These are phyloP conservation scores for Sextonia rubra DNA, from an alignment of 164 flowering plant genomes.

Conservation along the genomic window DNA sequence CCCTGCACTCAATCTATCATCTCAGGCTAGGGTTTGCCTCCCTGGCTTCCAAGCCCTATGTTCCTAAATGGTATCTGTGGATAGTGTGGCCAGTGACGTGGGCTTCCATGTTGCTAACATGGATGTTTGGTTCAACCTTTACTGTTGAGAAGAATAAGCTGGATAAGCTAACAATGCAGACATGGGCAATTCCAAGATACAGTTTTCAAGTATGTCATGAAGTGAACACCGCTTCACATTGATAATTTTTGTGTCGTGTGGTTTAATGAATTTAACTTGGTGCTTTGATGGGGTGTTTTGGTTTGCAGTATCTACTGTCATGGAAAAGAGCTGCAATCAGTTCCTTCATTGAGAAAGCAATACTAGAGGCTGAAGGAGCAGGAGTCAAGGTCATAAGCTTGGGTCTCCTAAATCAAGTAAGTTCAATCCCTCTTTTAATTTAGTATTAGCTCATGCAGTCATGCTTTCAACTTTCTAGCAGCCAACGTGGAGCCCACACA, in stretches of 20 bases:
- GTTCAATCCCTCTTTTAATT: not conserved
- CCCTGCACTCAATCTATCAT: conserved; percentile 60
- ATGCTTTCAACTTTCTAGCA: not conserved
- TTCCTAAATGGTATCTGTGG: conserved; percentile 56
- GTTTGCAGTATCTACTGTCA: conserved; percentile 4
- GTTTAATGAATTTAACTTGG: not conserved
- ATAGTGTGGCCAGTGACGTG: conserved; percentile 57
- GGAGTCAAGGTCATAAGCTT: conserved; percentile 61
- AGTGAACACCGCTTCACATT: not conserved
- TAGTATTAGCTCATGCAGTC: not conserved
- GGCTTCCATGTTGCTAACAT: conserved; percentile 36
- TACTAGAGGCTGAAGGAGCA: conserved; percentile 53
- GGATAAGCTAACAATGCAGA: conserved; percentile 46
- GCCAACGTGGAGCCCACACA: no score
- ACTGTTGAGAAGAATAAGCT: conserved; percentile 49
- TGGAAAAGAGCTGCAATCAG: conserved; percentile 47
- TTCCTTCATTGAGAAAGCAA: conserved; percentile 54
- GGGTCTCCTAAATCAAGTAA: conserved; percentile 63
- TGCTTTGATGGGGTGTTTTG: not conserved
- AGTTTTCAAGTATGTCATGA: conserved; percentile 38
- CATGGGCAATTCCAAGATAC: conserved; percentile 70
- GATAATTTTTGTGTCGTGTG: not conserved
- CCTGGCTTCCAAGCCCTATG: conserved; percentile 53
- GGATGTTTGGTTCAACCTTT: conserved; percentile 46
- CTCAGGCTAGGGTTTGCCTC: conserved; percentile 54